Conservation (phyloP, 345 rosid species). For the Ceriops decandra region DNA sequence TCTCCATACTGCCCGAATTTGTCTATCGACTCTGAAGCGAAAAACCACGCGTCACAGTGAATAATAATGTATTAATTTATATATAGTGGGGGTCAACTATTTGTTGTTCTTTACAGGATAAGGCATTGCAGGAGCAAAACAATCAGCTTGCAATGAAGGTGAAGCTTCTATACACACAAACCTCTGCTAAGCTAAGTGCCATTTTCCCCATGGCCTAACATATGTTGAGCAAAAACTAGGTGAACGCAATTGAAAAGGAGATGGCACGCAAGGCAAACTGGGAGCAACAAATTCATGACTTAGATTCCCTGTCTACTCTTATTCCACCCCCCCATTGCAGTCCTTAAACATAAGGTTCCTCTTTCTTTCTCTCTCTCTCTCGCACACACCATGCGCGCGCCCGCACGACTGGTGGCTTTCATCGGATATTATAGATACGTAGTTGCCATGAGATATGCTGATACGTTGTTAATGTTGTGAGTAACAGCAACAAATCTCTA, state of each 20-base stretch:
- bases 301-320: constrained; percentile 37
- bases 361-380: background rate
- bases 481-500: no score
- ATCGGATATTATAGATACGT: no score
- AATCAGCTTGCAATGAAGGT: constrained; percentile 74
- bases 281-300: constrained; percentile 32
- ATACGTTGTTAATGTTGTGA: no score
- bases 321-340: constrained; percentile 37
- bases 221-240: constrained; percentile 31
- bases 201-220: background rate
- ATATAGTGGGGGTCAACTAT: no score
- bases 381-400: background rate
- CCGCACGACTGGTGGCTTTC: background rate
- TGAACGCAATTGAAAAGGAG: constrained; percentile 71
- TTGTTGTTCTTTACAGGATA: constrained; percentile 44
- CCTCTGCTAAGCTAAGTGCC: background rate
- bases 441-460: no score
- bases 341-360: constrained; percentile 38
- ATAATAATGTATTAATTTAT: background rate
- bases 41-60: background rate
- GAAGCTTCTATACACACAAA: constrained; percentile 2
- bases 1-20: background rate
- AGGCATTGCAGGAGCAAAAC: constrained; percentile 65
- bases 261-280: constrained; percentile 27
- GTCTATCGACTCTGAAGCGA: background rate